These are phyloP conservation scores for Dothidotthia symphoricarpi DNA, from an alignment of 2,329 filamentous ascomycete genomes.

Conservation along the genomic window DNA sequence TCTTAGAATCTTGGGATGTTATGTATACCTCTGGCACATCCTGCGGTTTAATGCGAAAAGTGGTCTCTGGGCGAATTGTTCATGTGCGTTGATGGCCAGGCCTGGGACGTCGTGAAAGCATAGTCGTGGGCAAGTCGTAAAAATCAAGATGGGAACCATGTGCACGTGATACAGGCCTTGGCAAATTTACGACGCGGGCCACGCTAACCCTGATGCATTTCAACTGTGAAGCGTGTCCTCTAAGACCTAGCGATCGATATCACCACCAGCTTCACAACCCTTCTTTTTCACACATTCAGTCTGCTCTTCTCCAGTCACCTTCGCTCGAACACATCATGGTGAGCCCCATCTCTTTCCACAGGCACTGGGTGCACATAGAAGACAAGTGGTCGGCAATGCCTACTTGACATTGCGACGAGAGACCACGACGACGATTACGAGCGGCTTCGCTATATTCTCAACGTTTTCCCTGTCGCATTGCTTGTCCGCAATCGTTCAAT, in stretches of 20 bases:
- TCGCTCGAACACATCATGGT: constrained; percentile 5
- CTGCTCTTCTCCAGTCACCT: constrained; percentile 4
- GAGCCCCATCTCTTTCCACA: constrained; percentile 1
- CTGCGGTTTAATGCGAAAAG: constrained; percentile 33
- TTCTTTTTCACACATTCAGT: constrained; percentile 5
- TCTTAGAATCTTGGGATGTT: constrained; percentile 21
- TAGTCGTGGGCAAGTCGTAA: too few species aligned
- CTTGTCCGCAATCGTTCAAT: neutral
- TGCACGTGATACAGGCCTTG: constrained; percentile 4
- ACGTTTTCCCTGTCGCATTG: neutral
- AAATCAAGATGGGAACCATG: too few species aligned
- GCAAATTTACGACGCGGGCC: constrained; percentile 5
- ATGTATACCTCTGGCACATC: constrained; percentile 20
- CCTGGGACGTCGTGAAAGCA: too few species aligned
- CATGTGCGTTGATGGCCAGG: neutral
- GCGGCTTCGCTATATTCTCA: too few species aligned
- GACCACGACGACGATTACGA: neutral
- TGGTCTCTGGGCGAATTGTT: constrained; percentile 13
- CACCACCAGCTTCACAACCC: constrained; percentile 6
- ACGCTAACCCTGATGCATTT: constrained; percentile 3
- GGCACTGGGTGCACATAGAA: constrained; percentile 2
- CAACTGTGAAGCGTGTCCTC: constrained; percentile 11
- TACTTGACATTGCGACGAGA: constrained; percentile 10
- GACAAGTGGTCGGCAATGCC: constrained; percentile 8
- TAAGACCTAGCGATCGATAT: constrained; percentile 6